Conservation (phyloP, 768 basidiomycete species). For the Podaxis mareebaensis region DNA sequence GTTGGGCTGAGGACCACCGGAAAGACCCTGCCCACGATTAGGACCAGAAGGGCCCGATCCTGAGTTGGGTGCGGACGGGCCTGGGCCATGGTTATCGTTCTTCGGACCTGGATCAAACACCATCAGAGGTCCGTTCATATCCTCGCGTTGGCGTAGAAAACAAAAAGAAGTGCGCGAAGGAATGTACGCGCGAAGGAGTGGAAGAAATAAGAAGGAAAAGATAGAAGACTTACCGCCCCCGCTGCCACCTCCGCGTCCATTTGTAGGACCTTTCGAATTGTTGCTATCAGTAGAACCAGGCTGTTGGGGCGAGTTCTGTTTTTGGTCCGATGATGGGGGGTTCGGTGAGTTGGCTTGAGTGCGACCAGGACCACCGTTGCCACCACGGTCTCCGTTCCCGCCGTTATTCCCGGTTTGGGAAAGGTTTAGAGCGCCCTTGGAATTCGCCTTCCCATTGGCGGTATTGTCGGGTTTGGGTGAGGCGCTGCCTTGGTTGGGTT, state of each 20-base stretch:
- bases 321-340: not conserved
- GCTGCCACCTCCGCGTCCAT: not conserved
- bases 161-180: not conserved
- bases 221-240: not conserved
- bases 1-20: not conserved
- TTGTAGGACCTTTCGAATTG: not conserved
- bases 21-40: not conserved
- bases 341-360: not conserved
- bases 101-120: not conserved
- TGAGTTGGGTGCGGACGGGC: not conserved
- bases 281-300: not conserved
- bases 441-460: not conserved
- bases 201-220: not conserved
- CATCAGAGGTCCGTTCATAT: not conserved
- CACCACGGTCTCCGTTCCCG: not conserved
- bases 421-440: too few species aligned
- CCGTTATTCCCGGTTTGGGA: not conserved
- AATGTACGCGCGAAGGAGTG: not conserved
- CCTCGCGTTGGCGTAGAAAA: not conserved
- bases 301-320: conserved; percentile 7
- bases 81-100: not conserved
- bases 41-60: not conserved
- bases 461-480: not conserved
- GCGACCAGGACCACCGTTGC: not conserved
- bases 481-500: not conserved